Base-by-base conservation (phyloP, 1,284 basidiomycete species). In the Apiotrichum gracile region DNA sequence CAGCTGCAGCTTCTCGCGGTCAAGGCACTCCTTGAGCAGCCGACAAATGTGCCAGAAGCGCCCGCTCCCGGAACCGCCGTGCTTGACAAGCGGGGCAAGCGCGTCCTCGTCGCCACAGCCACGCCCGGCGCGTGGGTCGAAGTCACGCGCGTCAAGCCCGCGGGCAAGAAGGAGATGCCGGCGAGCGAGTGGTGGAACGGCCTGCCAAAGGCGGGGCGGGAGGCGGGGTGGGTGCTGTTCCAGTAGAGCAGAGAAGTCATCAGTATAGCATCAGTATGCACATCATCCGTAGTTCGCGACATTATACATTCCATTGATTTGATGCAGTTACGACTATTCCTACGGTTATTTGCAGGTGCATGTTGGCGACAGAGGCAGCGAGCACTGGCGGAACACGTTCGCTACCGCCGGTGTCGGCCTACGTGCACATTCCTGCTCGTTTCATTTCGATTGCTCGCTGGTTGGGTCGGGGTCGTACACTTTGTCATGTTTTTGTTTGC, bases 101-200 rank as follows among this genome's bases (percentile, higher is more conserved):
- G 87, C 10, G 70, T 76, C 27, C 80, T 87, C 1, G 54, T 55
- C 7, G 34, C 25, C 26, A 49, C 80, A 0, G 82, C 81, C 2
- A 78, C 72, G 8, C 74, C 75, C 2, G 31, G 31, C 10, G 77
- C 79, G 0, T 74, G 81, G 33, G 61, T 87, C 13, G 70, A 75
- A 31, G 80, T 87, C 1, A 70, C 70, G 1, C 66, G 72, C 57
- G 76, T 87, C 10, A 83, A 84, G 68, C 78, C 81, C 59, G 82
- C 84, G 57, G 82, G 81, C 4, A 80, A 74, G 37, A 73, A 76
- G 51, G 70, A 78, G 54, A 63, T 82, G 52, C 60, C 62, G 22
- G 79, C 80, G 5, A 73, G 65, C 43, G 77, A 78, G 37, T 85
- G 82, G 81, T 85, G 83, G 83, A 82, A 82, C 62, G 85, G 78